Evolutionary conservation across 805 yeast genomes (phyloP).

Genomic region (Candida caryicola): DNA sequence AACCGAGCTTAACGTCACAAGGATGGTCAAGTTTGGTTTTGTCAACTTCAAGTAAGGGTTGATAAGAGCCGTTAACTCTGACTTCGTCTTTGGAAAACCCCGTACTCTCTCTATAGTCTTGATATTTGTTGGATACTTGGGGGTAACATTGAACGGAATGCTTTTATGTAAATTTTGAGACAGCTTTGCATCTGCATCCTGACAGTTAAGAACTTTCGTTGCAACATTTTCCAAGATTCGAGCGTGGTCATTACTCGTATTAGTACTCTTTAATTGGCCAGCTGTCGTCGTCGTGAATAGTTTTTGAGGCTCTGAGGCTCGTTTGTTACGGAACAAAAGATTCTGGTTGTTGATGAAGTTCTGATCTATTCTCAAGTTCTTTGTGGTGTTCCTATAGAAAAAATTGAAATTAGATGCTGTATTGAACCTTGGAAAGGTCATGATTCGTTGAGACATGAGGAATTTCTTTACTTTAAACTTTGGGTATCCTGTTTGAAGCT

Average conservation of each 20-base stretch:
- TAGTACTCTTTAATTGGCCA: not conserved
- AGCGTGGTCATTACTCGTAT: not conserved
- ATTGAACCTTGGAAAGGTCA: slow-evolving; percentile 14
- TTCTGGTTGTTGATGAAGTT: slow-evolving; percentile 35
- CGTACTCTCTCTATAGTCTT: not conserved
- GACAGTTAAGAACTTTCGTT: slow-evolving; percentile 44
- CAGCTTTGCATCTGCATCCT: slow-evolving; percentile 29
- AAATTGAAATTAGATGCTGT: slow-evolving; percentile 27
- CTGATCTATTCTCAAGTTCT: slow-evolving; percentile 26
- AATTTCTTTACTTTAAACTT: no score
- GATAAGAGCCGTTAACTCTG: slow-evolving; percentile 36
- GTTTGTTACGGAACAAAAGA: slow-evolving; percentile 7
- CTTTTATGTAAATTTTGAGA: slow-evolving; percentile 21
- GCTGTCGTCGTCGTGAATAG: not conserved
- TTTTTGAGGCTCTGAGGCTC: not conserved
- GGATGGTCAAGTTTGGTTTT: slow-evolving; percentile 82
- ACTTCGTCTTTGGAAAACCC: slow-evolving; percentile 8
- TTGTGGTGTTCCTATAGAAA: slow-evolving; percentile 36
- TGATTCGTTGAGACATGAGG: slow-evolving; percentile 19
- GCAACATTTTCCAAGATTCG: slow-evolving; percentile 39
- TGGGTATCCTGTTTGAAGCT: not conserved
- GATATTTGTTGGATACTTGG: slow-evolving; percentile 23
- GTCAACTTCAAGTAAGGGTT: slow-evolving; percentile 77
- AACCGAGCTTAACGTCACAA: slow-evolving; percentile 87
- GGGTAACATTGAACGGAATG: slow-evolving; percentile 58